phyloP scores from a whole-genome alignment of 345 rosid species.

The Salix brachista region DNA sequence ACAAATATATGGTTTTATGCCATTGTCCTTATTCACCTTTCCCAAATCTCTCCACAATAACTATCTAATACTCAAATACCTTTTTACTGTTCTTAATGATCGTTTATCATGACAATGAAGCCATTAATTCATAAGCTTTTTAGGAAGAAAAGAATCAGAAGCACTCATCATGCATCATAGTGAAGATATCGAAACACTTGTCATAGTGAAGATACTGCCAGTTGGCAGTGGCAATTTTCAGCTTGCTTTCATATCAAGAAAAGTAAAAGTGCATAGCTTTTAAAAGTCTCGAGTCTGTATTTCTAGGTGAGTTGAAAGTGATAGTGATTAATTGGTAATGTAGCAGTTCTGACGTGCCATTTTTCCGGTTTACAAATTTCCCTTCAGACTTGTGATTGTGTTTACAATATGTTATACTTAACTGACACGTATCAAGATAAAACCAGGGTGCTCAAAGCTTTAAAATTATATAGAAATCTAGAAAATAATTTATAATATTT shows the following conservation, averaged over 20 bases:
- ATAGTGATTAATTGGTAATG: not conserved
- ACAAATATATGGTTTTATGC: not conserved
- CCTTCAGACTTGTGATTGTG: not conserved
- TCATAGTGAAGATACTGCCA: not conserved
- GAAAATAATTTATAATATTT: too few species aligned
- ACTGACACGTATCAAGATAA: too few species aligned
- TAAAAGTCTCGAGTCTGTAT: not conserved
- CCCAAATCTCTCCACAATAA: not conserved
- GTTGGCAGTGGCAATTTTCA: not conserved
- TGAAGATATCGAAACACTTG: too few species aligned
- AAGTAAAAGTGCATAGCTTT: not conserved
- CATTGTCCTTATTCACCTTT: not conserved
- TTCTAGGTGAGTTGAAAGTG: not conserved
- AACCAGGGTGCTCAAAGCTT: too few species aligned
- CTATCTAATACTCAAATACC: not conserved
- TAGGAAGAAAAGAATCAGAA: too few species aligned
- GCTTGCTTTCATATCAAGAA: not conserved
- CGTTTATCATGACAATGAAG: not conserved
- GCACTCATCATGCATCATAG: too few species aligned
- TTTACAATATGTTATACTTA: too few species aligned
- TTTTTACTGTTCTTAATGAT: not conserved
- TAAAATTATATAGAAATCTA: too few species aligned
- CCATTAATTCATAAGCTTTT: too few species aligned
- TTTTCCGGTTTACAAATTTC: not conserved
- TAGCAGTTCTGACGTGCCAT: not conserved